Evolutionary conservation across 1,284 basidiomycete genomes (phyloP).

Genomic region (Austroboletus rostrupii): DNA sequence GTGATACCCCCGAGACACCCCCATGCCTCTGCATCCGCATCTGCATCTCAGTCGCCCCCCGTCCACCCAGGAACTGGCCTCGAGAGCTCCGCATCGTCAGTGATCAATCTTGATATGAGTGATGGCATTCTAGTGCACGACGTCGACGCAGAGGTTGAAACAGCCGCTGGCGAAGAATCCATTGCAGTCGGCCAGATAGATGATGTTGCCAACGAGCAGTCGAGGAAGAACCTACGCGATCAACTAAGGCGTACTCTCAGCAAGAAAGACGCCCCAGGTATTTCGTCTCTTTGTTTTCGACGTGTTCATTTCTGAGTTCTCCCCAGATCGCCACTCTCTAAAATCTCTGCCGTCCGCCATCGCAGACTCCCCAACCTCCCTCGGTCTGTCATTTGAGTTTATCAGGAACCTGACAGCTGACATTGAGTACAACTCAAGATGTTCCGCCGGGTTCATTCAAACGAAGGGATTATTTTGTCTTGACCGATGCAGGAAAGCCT

Average conservation of each 20-base stretch:
- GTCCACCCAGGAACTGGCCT: constrained; percentile 35
- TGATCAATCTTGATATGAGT: constrained; percentile 55
- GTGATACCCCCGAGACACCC: constrained; percentile 41
- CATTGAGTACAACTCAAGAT: constrained; percentile 19
- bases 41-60: constrained; percentile 22
- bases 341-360: constrained; percentile 13
- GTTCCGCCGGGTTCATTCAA: constrained; percentile 37
- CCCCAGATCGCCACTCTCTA: constrained; percentile 11
- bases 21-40: constrained; percentile 30
- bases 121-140: constrained; percentile 68
- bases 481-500: constrained; percentile 94
- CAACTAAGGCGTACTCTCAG: constrained; percentile 65
- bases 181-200: constrained; percentile 42
- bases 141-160: constrained; percentile 53
- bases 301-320: background rate
- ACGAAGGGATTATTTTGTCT: constrained; percentile 82
- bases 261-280: constrained; percentile 37
- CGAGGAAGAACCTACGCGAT: constrained; percentile 63
- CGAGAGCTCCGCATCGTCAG: constrained; percentile 65
- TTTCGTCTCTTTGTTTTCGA: background rate
- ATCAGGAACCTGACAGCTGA: constrained; percentile 8
- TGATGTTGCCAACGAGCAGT: constrained; percentile 46
- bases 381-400: constrained; percentile 8
- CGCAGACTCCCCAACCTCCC: constrained; percentile 12
- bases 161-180: constrained; percentile 46